Base-by-base conservation (phyloP, 805 yeast genomes). In the Kuraishia cidri region DNA sequence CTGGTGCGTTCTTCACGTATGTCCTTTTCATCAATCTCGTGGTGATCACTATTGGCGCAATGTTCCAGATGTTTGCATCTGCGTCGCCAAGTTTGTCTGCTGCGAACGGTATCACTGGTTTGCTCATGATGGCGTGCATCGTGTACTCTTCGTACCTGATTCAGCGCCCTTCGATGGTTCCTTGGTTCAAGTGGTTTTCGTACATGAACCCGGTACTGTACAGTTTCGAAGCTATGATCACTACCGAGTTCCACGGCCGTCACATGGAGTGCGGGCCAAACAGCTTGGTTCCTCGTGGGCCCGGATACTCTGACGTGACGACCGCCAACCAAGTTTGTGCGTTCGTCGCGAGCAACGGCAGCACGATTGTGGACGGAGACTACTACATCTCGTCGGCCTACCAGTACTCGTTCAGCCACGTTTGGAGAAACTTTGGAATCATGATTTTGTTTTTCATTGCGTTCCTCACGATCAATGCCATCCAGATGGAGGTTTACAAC, bases 131-230 rank as follows among this genome's bases (percentile, higher is more conserved):
- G 40, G 58, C 62, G 4, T 46, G 72, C 38, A 58, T 69, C 18
- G 56, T 75, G 41, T 79, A 78, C 52, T 69, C 84, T n/a, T 81
- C 85, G 19, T 75, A 62, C 51, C 66, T 76, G 58, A 66, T 77
- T 41, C 83, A 81, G 33, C 53, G 67, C 23, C 66, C 68, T 3
- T 59, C 65, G 8, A 72, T 77, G 79, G 76, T 72, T 41, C 75
- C 73, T 30, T 81, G 88, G 88, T 76, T 78, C 41, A 67, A 72
- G 37, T 78, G 83, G 81, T 59, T 77, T 30, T 64, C 70, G 22
- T 75, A 69, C 40, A 41, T 74, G 16, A 66, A 78, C 41, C 83
- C 84, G 1, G 50, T 75, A 19, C 60, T 64, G 38, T 77, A 66
- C 42, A 70, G 69, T 0, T 75, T 72, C 52, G 92, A 83, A 50